Conservation (phyloP, 176 grass and related monocot genomes). For the Pharus latifolius region DNA sequence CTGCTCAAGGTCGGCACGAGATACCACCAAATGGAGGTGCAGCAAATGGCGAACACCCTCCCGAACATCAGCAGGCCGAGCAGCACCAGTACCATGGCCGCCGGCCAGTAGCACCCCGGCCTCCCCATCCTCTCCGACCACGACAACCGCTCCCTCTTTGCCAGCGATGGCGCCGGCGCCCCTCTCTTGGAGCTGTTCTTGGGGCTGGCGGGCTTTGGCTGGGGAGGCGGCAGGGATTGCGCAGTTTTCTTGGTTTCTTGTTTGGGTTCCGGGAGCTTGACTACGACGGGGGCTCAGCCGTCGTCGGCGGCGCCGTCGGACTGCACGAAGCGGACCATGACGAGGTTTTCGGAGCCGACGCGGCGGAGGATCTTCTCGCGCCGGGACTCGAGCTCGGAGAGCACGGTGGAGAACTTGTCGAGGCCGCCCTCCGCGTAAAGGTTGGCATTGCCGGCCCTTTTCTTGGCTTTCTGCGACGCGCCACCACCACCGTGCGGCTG, state of each 20-base stretch:
- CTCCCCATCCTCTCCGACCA: slow-evolving; percentile 15
- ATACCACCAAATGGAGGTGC: slow-evolving; percentile 62
- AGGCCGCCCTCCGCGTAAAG: slow-evolving; percentile 52
- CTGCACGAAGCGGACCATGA: slow-evolving; percentile 56
- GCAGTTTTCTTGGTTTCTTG: background rate
- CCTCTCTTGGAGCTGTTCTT: background rate
- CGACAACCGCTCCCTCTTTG: background rate
- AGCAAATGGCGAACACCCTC: slow-evolving; percentile 58
- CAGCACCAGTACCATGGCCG: slow-evolving; percentile 39
- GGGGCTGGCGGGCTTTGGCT: background rate
- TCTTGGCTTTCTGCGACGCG: slow-evolving; percentile 1
- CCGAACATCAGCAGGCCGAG: slow-evolving; percentile 43
- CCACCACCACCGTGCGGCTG: background rate
- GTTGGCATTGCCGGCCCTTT: slow-evolving; percentile 36
- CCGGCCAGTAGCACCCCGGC: slow-evolving; percentile 33
- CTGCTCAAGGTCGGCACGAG: slow-evolving; percentile 26
- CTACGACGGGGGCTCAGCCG: slow-evolving; percentile 45
- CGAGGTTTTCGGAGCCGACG: slow-evolving; percentile 17
- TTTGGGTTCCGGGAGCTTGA: slow-evolving; percentile 28
- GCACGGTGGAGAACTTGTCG: slow-evolving; percentile 65
- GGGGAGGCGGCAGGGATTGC: background rate
- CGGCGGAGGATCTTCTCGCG: slow-evolving; percentile 45
- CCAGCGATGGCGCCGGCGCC: background rate
- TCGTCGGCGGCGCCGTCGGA: slow-evolving; percentile 29
- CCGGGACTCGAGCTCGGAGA: slow-evolving; percentile 49